These are phyloP conservation scores for Phaffia rhodozyma DNA, from an alignment of 1,284 basidiomycete genomes.

Conservation along the genomic window DNA sequence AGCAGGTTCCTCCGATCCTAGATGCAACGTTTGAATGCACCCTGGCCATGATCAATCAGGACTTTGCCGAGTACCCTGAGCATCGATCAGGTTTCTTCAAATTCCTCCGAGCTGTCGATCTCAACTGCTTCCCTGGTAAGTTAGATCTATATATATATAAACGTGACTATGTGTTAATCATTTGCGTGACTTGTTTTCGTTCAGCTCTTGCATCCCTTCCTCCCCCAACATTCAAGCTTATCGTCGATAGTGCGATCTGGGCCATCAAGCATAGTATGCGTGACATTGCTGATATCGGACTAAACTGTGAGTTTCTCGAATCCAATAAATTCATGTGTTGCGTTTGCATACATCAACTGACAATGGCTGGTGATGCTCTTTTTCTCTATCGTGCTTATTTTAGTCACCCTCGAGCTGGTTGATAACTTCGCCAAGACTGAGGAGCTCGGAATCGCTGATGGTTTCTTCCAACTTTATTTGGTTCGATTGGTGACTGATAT, in stretches of 20 bases:
- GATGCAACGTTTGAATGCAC: slow-evolving; percentile 98
- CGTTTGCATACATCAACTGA: slow-evolving; percentile 18
- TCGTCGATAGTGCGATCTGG: slow-evolving; percentile 98
- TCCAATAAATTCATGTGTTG: background rate
- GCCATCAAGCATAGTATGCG: slow-evolving; percentile 99
- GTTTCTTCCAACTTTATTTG: slow-evolving; percentile 86
- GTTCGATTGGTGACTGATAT: slow-evolving; percentile 88
- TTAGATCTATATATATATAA: slow-evolving; percentile 6
- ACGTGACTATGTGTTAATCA: background rate
- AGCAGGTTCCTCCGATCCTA: slow-evolving; percentile 90
- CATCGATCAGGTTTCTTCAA: slow-evolving; percentile 97
- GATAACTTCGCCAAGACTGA: slow-evolving; percentile 89
- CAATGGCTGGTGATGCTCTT: slow-evolving; percentile 5
- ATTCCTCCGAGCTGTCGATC: slow-evolving; percentile 82
- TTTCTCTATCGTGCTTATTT: slow-evolving; percentile 2
- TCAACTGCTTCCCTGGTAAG: slow-evolving; percentile 88
- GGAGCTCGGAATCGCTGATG: slow-evolving; percentile 53
- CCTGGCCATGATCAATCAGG: slow-evolving; percentile 97
- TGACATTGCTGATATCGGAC: slow-evolving; percentile 90
- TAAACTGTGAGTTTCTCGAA: slow-evolving; percentile 53
- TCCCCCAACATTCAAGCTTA: slow-evolving; percentile 88
- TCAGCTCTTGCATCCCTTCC: slow-evolving; percentile 73
- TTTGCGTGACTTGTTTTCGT: slow-evolving; percentile 1
- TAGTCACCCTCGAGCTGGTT: slow-evolving; percentile 87
- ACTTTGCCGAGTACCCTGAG: slow-evolving; percentile 95